Conservation (phyloP, 169 alveolate genomes). For the Plasmodium vivax region DNA sequence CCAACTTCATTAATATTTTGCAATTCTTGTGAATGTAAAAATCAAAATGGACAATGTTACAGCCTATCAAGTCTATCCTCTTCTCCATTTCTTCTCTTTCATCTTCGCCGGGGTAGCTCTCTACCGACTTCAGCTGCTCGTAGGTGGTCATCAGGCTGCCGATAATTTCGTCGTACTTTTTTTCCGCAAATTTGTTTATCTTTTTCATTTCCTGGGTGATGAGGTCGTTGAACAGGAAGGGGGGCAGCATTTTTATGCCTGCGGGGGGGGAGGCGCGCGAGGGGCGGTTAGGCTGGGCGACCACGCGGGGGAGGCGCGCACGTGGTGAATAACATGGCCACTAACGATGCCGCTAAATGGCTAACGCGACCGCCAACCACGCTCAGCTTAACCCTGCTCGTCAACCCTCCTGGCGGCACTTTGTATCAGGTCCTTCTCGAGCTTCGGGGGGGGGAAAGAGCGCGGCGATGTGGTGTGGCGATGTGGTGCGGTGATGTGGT, state of each 20-base stretch:
- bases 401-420: slow-evolving; percentile 56
- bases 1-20: slow-evolving; percentile 74
- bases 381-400: slow-evolving; percentile 36
- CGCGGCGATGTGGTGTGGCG: too few species aligned
- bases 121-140: slow-evolving; percentile 41
- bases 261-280: background rate
- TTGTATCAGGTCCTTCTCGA: slow-evolving; percentile 59
- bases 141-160: slow-evolving; percentile 72
- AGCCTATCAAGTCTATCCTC: slow-evolving; percentile 69
- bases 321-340: background rate
- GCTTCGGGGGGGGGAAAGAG: slow-evolving; percentile 5
- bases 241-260: slow-evolving; percentile 71
- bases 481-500: background rate
- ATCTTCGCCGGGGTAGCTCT: background rate
- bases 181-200: slow-evolving; percentile 76
- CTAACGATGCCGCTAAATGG: background rate
- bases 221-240: slow-evolving; percentile 75
- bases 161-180: slow-evolving; percentile 74
- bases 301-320: background rate
- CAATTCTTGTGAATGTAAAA: slow-evolving; percentile 77
- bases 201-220: slow-evolving; percentile 78
- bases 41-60: slow-evolving; percentile 78
- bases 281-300: background rate
- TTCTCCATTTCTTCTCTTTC: slow-evolving; percentile 37
- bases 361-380: background rate